A percentile compares a stretch with the other conserved stretches of the same genome.
These are phyloP conservation scores for Heliocybe sulcata DNA, from an alignment of 1,284 basidiomycete species.

Conservation along the genomic window DNA sequence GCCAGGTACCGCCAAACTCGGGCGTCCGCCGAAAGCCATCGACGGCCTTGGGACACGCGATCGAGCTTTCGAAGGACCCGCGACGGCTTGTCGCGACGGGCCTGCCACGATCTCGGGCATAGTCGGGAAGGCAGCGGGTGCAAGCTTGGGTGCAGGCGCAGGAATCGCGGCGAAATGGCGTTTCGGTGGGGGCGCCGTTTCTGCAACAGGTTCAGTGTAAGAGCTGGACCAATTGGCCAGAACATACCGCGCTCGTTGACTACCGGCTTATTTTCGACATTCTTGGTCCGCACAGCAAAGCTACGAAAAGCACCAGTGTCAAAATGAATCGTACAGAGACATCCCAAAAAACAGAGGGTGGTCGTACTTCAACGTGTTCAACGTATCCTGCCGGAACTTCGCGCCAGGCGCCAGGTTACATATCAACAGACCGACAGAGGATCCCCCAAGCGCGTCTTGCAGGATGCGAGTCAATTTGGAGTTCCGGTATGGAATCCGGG, in stretches of 20 bases:
- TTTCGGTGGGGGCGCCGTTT: slow-evolving; percentile 47
- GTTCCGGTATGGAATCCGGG: slow-evolving; percentile 78
- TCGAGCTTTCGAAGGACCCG: too few relatives aligned
- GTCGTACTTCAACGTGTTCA: slow-evolving; percentile 77
- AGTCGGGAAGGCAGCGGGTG: slow-evolving; percentile 27
- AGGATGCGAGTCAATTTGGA: slow-evolving; percentile 78
- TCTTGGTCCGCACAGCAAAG: slow-evolving; percentile 74
- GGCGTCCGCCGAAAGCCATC: slow-evolving; percentile 1
- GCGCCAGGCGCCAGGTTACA: slow-evolving; percentile 78
- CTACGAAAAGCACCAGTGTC: slow-evolving; percentile 29
- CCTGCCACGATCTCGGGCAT: slow-evolving; percentile 9
- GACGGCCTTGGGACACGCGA: slow-evolving; percentile 19
- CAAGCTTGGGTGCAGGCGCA: slow-evolving; percentile 36
- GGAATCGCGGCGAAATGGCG: slow-evolving; percentile 56
- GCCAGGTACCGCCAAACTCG: neutral
- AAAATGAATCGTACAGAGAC: slow-evolving; percentile 2
- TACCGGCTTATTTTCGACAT: slow-evolving; percentile 71
- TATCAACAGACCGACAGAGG: slow-evolving; percentile 69
- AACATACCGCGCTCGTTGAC: slow-evolving; percentile 63
- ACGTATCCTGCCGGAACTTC: slow-evolving; percentile 74
- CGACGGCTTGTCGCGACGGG: slow-evolving; percentile 13
- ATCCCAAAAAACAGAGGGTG: neutral
- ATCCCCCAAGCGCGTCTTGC: slow-evolving; percentile 79
- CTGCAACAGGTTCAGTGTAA: slow-evolving; percentile 20
- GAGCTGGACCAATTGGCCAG: neutral